Base-by-base conservation (phyloP, 1,284 basidiomycete species). In the Vanrija pseudolonga region DNA sequence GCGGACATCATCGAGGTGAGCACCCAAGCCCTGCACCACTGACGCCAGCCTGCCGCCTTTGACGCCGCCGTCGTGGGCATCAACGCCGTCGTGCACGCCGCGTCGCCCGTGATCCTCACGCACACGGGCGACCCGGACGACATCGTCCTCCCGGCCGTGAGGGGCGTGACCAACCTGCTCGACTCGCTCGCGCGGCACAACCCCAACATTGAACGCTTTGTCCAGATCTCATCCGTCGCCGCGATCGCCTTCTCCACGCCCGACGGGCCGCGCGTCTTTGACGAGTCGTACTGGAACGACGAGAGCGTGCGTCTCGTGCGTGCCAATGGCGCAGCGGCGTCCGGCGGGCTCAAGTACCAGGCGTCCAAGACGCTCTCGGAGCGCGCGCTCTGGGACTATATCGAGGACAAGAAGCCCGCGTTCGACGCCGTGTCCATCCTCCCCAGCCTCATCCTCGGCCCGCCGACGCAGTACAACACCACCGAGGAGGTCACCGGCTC, bases 341-440 rank as follows among this genome's bases (percentile, higher is more conserved):
- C 39, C 17, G 49, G 49, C 3, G 7, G 14, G 6, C 45, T 24
- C 23, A 54, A 53, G 26, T 26, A 39, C 37, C 37, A 15, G 18
- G 37, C 37, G 17, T 17, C 17, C 37, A 39, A 39, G 37, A 39
- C 18, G 37, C 37, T 39, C 9, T 39, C 37, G 8, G 37, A 39
- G 37, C 37, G 37, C 11, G 37, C 37, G 37, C 18, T 39, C 9
- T 39, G 37, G 37, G 18, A 15, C 37, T 18, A 11, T 18, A 6
- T 39, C 17, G 14, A 39, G 37, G 18, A 15, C 17, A 39, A 39
- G 37, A 26, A 26, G 26, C 26, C 26, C 7, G 26, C 26, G 3
- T 26, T 55, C 22, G 57, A 55, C 47, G 53, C 39, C 19, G 57
- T 59, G 23, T 47, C 50, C 6, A 37, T 59, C 26, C 44, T 50